Percentiles rank a stretch among this genome's conserved stretches.
Conservation (phyloP, 78 protist species). For the Guillardia theta region DNA sequence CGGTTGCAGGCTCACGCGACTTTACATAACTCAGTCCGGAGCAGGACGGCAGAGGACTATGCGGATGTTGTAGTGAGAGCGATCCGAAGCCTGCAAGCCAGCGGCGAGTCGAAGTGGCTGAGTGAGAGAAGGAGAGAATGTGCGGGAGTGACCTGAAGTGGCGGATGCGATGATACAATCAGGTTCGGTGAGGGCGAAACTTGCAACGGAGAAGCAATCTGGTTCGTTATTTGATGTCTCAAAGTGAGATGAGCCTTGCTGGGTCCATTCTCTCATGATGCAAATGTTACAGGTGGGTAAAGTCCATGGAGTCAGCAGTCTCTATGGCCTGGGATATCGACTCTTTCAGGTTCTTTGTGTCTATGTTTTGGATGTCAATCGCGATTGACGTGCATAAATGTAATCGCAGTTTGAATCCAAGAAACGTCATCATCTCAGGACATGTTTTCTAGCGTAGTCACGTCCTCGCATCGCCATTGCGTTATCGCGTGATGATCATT, state of each 20-base stretch:
- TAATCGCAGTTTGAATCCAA: too few species aligned
- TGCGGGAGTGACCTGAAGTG: not conserved
- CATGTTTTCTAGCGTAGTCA: too few species aligned
- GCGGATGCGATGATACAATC: not conserved
- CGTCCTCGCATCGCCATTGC: too few species aligned
- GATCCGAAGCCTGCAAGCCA: not conserved
- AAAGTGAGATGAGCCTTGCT: too few species aligned
- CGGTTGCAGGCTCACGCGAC: not conserved
- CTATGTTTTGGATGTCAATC: too few species aligned
- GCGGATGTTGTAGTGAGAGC: not conserved
- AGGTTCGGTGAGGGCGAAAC: not conserved
- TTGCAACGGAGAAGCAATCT: not conserved
- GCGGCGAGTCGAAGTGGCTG: not conserved
- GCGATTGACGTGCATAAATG: too few species aligned
- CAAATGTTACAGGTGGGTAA: too few species aligned
- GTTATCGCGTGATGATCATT: too few species aligned
- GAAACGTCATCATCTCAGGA: too few species aligned
- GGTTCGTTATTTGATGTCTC: not conserved
- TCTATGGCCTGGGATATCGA: not conserved
- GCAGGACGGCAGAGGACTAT: not conserved
- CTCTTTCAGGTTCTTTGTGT: too few species aligned
- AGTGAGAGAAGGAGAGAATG: not conserved
- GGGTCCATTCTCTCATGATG: too few species aligned
- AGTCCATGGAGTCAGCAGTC: not conserved
- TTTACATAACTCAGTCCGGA: not conserved